Percentiles rank a stretch among this genome's conserved stretches.
Conservation (phyloP, 352 stramenopile species). For the Phytopythium sindhum region DNA sequence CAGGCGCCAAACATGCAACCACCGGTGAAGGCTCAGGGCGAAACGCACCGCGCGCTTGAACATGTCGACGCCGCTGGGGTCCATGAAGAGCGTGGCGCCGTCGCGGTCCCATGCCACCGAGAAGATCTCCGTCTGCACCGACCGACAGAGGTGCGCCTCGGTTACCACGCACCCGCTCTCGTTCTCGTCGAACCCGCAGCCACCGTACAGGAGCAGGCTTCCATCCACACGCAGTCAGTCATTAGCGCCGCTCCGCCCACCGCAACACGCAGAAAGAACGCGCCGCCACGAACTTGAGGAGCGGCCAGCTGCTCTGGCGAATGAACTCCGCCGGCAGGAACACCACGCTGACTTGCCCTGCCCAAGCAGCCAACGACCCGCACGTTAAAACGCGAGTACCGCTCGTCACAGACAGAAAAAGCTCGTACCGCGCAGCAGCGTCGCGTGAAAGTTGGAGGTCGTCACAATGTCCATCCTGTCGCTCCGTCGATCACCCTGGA, state of each 20-base stretch:
- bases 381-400: neutral
- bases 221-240: neutral
- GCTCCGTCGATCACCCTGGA: neutral
- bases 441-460: constrained; percentile 88
- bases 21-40: neutral
- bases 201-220: constrained; percentile 79
- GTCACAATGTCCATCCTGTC: constrained; percentile 79
- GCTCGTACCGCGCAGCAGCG: constrained; percentile 65
- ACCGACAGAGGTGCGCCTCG: constrained; percentile 62
- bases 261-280: neutral
- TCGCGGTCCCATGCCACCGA: constrained; percentile 77
- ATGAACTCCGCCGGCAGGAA: constrained; percentile 73
- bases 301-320: constrained; percentile 67
- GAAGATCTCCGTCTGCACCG: constrained; percentile 81
- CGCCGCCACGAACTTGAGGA: constrained; percentile 66
- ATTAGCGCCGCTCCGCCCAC: neutral
- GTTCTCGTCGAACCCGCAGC: constrained; percentile 79
- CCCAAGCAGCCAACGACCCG: neutral
- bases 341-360: constrained; percentile 76
- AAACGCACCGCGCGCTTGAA: constrained; percentile 67
- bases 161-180: constrained; percentile 41
- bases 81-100: constrained; percentile 80
- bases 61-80: constrained; percentile 77
- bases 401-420: neutral
- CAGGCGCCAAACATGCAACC: too few relatives aligned